These are phyloP conservation scores for rapeseed (Brassica napus) DNA, from an alignment of 345 rosid species.

Conservation along the genomic window DNA sequence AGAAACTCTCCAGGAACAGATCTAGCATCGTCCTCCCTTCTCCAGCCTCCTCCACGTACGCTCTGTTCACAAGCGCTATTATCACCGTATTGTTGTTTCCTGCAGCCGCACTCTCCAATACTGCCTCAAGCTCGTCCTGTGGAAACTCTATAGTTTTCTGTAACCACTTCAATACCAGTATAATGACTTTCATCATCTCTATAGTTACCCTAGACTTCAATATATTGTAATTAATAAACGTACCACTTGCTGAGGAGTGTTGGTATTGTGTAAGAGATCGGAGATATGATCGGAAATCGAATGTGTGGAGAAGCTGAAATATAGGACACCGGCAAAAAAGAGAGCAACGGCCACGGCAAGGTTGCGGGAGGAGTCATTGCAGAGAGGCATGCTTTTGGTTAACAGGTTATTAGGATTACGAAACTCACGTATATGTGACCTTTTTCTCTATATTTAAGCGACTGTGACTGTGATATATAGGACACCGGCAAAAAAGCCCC, in stretches of 20 bases:
- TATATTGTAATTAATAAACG: background rate
- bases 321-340: conserved; percentile 44
- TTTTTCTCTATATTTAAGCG: background rate
- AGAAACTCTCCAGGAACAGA: conserved; percentile 69
- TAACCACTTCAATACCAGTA: background rate
- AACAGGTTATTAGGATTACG: conserved; percentile 2
- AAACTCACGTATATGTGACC: conserved; percentile 17
- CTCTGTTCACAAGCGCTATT: conserved; percentile 62
- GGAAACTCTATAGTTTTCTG: conserved; percentile 24
- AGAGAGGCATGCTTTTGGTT: conserved; percentile 35
- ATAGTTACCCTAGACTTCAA: background rate
- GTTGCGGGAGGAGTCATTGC: conserved; percentile 15
- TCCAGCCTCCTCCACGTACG: conserved; percentile 57
- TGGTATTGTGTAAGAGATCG: background rate
- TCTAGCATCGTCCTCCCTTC: conserved; percentile 60
- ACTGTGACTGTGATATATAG: no score
- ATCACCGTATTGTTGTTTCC: conserved; percentile 64
- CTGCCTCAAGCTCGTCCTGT: conserved; percentile 50
- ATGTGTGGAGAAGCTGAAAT: conserved; percentile 37
- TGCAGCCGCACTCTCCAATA: conserved; percentile 52
- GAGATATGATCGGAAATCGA: conserved; percentile 23
- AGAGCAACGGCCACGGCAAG: conserved; percentile 32
- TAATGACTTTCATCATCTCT: background rate
- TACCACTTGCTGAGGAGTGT: conserved; percentile 27
- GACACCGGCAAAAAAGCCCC: no score